phyloP scores from a whole-genome alignment of 2,329 filamentous ascomycete genomes.

The Penicillium sp. region DNA sequence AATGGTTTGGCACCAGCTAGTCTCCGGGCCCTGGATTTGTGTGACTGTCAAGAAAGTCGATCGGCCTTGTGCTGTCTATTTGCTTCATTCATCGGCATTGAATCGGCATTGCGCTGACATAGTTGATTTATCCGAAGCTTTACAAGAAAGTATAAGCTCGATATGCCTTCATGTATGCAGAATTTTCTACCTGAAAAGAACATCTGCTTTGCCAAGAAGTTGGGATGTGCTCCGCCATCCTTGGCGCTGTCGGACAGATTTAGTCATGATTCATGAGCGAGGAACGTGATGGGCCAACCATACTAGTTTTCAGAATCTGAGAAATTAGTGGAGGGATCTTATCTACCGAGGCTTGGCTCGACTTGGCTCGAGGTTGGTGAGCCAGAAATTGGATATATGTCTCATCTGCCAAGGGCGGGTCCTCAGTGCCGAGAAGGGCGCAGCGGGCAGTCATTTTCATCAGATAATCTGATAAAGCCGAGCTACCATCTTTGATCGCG shows the following conservation, averaged over 20 bases:
- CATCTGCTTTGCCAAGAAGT: background rate
- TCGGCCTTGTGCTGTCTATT: background rate
- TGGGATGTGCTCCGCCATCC: background rate
- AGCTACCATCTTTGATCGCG: background rate
- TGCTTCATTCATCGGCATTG: background rate
- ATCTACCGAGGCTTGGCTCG: background rate
- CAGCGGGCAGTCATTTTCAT: background rate
- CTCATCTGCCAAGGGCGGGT: background rate
- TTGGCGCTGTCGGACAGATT: background rate
- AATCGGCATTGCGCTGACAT: too few relatives aligned
- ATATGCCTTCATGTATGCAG: too few relatives aligned
- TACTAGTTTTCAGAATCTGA: background rate
- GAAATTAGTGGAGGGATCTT: background rate
- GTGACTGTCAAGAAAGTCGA: background rate
- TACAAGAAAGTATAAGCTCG: too few relatives aligned
- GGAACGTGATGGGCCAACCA: background rate
- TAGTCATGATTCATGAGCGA: background rate
- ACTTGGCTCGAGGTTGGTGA: background rate
- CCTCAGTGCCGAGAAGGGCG: background rate
- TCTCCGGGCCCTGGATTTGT: background rate
- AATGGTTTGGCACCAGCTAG: background rate
- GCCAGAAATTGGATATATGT: background rate
- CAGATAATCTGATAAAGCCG: background rate
- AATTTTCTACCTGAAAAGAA: background rate
- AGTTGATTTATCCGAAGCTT: too few relatives aligned